Base-by-base conservation (phyloP, 768 basidiomycete species). In the Paxillus ammoniavirescens region DNA sequence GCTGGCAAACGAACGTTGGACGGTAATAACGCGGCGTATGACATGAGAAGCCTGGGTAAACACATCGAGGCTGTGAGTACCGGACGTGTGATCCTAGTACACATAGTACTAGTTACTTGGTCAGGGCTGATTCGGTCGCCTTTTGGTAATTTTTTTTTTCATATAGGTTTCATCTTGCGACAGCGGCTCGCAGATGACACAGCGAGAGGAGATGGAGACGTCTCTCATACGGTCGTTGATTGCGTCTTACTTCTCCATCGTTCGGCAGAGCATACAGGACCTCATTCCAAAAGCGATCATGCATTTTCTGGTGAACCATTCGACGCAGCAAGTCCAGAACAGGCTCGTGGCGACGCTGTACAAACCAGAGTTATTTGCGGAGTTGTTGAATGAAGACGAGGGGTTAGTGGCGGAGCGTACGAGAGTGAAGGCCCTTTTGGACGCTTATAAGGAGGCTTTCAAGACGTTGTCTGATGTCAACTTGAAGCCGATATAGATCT, bases 31-130 rank as follows among this genome's bases (percentile, higher is more conserved):
- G 89, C 94, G 51, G 94, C 91, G 44, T 98, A 86, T 69, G 97
- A 98, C 69, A 99, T 99, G 97, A 98, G 93, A 79, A 97, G 93
- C 65, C 77, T 98, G 49, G 93, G 95, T 41, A 94, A 89, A 73
- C 97, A 99, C 65, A 91, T 99, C 54, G 97, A 99, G 72, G 91
- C 95, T 58, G 95, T 98, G 65, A 79, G 91, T 83, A 8, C 40
- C 26, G 13, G 14, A 4, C 55, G 26, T 26, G 30, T 23, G 35
- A 10, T 46, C 42, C 45, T 41, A 33, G 23, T 46, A 58, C 41
- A 57, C 40, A 37, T 55, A 33, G 30, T 54, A 40, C 47, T 15
- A 12, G 55, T 47, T 54, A 12, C 21, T 13, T 37, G 46, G 47
- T 55, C 51, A 49, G 47, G 50, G 41, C 49, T 63, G 56, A 65